Percentiles rank a stretch among this genome's conserved stretches.
phyloP scores from a whole-genome alignment of 306 rosid genomes.

The Sphenostylis stenocarpa region DNA sequence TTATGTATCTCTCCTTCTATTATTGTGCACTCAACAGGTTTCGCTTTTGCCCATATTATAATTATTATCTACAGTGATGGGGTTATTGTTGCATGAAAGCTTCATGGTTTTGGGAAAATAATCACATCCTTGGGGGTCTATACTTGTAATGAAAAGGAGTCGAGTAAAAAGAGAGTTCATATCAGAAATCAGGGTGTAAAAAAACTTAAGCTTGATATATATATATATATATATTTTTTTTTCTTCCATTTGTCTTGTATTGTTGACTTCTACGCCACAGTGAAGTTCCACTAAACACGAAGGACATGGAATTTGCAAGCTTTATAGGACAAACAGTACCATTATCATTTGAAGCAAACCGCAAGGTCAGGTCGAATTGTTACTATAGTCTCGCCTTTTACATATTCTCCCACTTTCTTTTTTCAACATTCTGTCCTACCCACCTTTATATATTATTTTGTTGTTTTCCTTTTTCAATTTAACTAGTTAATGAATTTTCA shows the following conservation, averaged over 20 bases:
- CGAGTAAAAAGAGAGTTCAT: neutral
- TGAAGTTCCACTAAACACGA: slow-evolving; percentile 64
- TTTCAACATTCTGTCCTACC: slow-evolving; percentile 22
- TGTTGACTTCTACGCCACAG: slow-evolving; percentile 76
- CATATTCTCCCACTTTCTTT: slow-evolving; percentile 25
- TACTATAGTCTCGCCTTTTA: slow-evolving; percentile 32
- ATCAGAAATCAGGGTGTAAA: neutral
- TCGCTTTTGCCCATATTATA: slow-evolving; percentile 44
- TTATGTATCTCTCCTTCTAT: slow-evolving; percentile 39
- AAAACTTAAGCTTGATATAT: neutral
- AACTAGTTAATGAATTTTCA: slow-evolving; percentile 3
- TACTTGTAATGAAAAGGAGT: slow-evolving; percentile 14
- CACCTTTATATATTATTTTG: neutral
- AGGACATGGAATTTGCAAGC: slow-evolving; percentile 51
- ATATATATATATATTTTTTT: too few relatives aligned
- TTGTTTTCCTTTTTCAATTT: neutral
- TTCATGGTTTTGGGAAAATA: slow-evolving; percentile 22
- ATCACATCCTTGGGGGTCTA: slow-evolving; percentile 1
- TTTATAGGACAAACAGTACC: slow-evolving; percentile 48
- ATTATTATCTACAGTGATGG: slow-evolving; percentile 31
- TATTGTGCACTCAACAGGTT: slow-evolving; percentile 67
- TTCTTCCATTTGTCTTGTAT: slow-evolving; percentile 50
- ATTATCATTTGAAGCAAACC: slow-evolving; percentile 35
- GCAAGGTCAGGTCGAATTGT: slow-evolving; percentile 27
- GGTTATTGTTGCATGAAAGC: slow-evolving; percentile 47